Base-by-base conservation (phyloP, 805 yeast genomes). In the Candida takata region DNA sequence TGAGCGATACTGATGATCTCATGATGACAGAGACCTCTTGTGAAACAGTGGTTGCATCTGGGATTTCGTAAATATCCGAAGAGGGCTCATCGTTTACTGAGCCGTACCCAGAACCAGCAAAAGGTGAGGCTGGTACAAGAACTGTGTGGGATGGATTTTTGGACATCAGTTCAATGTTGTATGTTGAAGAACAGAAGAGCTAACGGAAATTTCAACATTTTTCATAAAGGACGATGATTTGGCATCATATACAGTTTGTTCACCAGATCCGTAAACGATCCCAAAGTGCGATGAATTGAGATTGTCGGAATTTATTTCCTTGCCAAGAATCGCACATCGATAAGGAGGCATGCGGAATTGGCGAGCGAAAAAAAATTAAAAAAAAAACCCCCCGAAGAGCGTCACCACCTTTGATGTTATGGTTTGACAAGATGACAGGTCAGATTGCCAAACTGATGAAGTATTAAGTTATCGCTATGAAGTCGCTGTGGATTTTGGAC, bases 1-100 rank as follows among this genome's bases (percentile, higher is more conserved):
- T 73, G 41, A 84, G 58, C 0, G 94, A 80, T 1, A 57, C 42
- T 1, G 81, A 70, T 1, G 74, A 62, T 45, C 61, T 66, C 4
- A 51, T 45, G n/a, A 70, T 47, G 31, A 52, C 53, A 11, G 44
- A 27, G 1, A 61, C 36, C 42, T 69, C 74, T 1, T 32, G 24
- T 1, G 29, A n/a, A 18, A 32, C 31, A 3, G 35, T 36, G 7
- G 33, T 36, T 9, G 14, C 7, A 7, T 6, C 23, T 8, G 23
- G 23, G 23, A 20, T 9, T 7, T 7, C 23, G 7, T 7, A 9
- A 20, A 9, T 20, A 20, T 20, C 7, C 23, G 9, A 9, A 7
- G 23, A 20, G 23, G 9, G 9, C 7, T 20, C 15, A 4, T 27
- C 31, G 23, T 10, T 14, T 27, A 31, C 23, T 9, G 33, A 31